Conservation (phyloP, 23 red algal genomes). For the Agarophyton chilense region DNA sequence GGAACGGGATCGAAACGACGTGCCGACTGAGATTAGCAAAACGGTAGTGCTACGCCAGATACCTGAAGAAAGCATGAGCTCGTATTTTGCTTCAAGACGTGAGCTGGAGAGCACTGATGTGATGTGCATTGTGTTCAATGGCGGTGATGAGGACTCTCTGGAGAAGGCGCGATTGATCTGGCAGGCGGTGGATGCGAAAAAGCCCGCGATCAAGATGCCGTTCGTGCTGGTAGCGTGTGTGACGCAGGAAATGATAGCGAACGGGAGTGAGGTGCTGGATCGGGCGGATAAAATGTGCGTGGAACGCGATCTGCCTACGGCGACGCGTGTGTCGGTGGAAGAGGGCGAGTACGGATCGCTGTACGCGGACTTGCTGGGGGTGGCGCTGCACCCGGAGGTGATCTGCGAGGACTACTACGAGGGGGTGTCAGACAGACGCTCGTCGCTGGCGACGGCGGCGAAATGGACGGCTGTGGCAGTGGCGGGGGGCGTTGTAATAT, state of each 20-base stretch:
- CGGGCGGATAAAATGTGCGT: slow-evolving; percentile 46
- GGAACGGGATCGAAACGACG: background rate
- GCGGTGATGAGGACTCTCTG: slow-evolving; percentile 46
- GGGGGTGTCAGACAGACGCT: background rate
- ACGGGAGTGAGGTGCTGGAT: background rate
- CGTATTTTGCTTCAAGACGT: slow-evolving; percentile 24
- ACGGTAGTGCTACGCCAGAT: slow-evolving; percentile 71
- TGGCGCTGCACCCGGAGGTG: slow-evolving; percentile 60
- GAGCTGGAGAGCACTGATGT: slow-evolving; percentile 81
- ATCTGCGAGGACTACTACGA: slow-evolving; percentile 82
- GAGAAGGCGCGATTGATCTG: slow-evolving; percentile 70
- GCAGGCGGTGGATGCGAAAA: slow-evolving; percentile 53
- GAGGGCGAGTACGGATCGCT: slow-evolving; percentile 61
- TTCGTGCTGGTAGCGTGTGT: slow-evolving; percentile 69
- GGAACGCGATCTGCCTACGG: slow-evolving; percentile 30
- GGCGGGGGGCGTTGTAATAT: slow-evolving; percentile 32
- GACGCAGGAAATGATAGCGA: background rate
- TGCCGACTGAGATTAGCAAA: background rate
- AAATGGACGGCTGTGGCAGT: slow-evolving; percentile 50
- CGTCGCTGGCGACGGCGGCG: slow-evolving; percentile 16
- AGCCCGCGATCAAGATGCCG: slow-evolving; percentile 46
- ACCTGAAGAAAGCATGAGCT: slow-evolving; percentile 33
- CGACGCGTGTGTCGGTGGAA: slow-evolving; percentile 39
- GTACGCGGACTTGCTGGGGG: slow-evolving; percentile 67
- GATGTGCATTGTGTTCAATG: slow-evolving; percentile 78